phyloP scores from a whole-genome alignment of 1,284 basidiomycete genomes.

The Tylopilus orsonianus region DNA sequence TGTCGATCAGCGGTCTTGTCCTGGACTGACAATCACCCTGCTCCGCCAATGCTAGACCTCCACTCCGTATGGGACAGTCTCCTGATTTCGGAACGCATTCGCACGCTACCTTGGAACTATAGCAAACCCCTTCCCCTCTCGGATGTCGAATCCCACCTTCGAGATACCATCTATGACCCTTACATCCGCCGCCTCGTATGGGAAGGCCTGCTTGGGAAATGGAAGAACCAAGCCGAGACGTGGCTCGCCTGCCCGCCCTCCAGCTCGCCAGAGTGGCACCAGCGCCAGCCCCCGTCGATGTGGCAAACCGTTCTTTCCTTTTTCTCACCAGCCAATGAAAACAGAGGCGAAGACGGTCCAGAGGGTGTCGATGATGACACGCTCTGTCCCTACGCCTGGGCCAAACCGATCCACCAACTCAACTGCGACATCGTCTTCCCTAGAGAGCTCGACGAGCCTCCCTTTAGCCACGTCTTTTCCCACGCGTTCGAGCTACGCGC shows the following conservation, averaged over 20 bases:
- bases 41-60: conserved; percentile 49
- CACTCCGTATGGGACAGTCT: conserved; percentile 86
- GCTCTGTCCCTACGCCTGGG: conserved; percentile 82
- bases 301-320: conserved; percentile 33
- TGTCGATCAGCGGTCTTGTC: too few relatives aligned
- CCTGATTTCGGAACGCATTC: conserved; percentile 80
- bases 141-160: conserved; percentile 72
- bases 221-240: conserved; percentile 52
- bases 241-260: conserved; percentile 69
- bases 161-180: conserved; percentile 83
- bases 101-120: conserved; percentile 75
- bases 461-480: conserved; percentile 11
- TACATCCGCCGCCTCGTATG: conserved; percentile 84
- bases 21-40: background rate
- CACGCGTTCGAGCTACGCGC: background rate
- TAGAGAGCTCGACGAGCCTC: conserved; percentile 53
- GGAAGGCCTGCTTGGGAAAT: conserved; percentile 74
- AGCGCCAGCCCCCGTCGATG: conserved; percentile 1
- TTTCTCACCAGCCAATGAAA: conserved; percentile 6
- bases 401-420: conserved; percentile 64
- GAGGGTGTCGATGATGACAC: conserved; percentile 58
- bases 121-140: conserved; percentile 61
- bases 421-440: conserved; percentile 85
- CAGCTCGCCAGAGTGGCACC: conserved; percentile 1
- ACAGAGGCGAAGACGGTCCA: conserved; percentile 12